A percentile compares a stretch with the other conserved stretches of the same genome.
These are phyloP conservation scores for Gaertneriomyces semiglobifer DNA, from an alignment of 192 early-diverging fungal genomes.

Conservation along the genomic window DNA sequence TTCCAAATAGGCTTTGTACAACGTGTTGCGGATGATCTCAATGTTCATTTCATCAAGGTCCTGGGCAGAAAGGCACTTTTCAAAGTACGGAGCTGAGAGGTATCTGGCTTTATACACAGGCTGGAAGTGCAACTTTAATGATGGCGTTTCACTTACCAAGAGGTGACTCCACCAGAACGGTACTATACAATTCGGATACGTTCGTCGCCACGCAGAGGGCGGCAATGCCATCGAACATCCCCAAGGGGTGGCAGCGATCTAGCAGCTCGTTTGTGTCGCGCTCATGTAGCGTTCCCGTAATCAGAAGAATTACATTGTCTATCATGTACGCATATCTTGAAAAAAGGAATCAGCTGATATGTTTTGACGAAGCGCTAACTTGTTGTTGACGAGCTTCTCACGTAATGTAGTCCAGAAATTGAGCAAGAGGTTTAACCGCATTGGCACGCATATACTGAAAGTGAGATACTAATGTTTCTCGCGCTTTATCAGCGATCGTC, in stretches of 20 bases:
- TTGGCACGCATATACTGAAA: conserved; percentile 90
- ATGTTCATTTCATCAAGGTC: conserved; percentile 99
- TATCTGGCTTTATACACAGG: not conserved
- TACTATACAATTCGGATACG: conserved; percentile 91
- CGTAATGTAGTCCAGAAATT: conserved; percentile 97
- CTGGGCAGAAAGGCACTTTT: conserved; percentile 92
- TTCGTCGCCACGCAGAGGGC: conserved; percentile 97
- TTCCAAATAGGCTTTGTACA: conserved; percentile 98
- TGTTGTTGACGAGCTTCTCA: conserved; percentile 38
- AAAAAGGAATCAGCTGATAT: not conserved
- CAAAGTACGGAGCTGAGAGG: conserved; percentile 88
- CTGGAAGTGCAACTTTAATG: not conserved
- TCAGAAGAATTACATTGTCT: conserved; percentile 97
- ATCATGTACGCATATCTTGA: conserved; percentile 95
- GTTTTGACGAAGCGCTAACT: not conserved
- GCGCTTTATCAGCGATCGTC: conserved; percentile 82
- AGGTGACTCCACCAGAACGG: conserved; percentile 95
- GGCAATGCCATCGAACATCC: conserved; percentile 97
- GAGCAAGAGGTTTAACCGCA: conserved; percentile 75
- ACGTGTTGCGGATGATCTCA: conserved; percentile 98
- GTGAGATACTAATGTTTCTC: conserved; percentile 84
- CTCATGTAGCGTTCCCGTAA: conserved; percentile 97
- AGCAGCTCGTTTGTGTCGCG: conserved; percentile 96
- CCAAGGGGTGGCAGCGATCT: conserved; percentile 96
- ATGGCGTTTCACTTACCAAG: conserved; percentile 53